phyloP scores from a whole-genome alignment of 768 basidiomycete genomes.

The Kwoniella sp. region DNA sequence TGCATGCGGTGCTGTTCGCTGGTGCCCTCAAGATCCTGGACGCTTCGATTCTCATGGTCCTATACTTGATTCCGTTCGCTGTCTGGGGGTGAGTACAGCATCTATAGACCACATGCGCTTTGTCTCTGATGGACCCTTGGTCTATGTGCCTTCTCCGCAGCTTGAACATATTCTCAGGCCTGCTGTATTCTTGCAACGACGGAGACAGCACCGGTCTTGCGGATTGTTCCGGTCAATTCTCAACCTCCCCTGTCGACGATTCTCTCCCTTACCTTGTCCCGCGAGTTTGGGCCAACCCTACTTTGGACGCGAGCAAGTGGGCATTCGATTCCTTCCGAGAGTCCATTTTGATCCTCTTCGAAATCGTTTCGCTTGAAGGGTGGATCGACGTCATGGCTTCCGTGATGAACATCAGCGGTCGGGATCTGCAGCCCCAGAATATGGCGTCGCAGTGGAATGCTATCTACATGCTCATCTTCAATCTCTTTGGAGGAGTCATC shows the following conservation, averaged over 20 bases:
- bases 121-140: no score
- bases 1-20: slow-evolving; percentile 79
- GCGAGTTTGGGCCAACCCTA: slow-evolving; percentile 84
- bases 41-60: slow-evolving; percentile 81
- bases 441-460: slow-evolving; percentile 80
- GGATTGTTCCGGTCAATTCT: slow-evolving; percentile 75
- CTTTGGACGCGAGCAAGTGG: slow-evolving; percentile 65
- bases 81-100: slow-evolving; percentile 51
- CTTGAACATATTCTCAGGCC: slow-evolving; percentile 83
- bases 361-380: slow-evolving; percentile 92
- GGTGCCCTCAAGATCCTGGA: slow-evolving; percentile 83
- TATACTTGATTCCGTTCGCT: slow-evolving; percentile 60
- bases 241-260: slow-evolving; percentile 62
- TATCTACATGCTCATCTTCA: slow-evolving; percentile 88
- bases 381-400: slow-evolving; percentile 92
- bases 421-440: slow-evolving; percentile 67
- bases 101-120: no score
- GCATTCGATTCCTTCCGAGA: slow-evolving; percentile 84
- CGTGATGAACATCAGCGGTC: slow-evolving; percentile 74
- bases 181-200: slow-evolving; percentile 85
- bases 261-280: slow-evolving; percentile 69
- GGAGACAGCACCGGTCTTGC: slow-evolving; percentile 60
- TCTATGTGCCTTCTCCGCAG: slow-evolving; percentile 53
- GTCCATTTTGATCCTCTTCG: slow-evolving; percentile 87
- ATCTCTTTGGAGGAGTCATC: slow-evolving; percentile 84